Evolutionary conservation across 148 eudicot species (phyloP), one percentile per base, ranked within the genome.

Genomic region (Pharnaceum exiguum): DNA sequence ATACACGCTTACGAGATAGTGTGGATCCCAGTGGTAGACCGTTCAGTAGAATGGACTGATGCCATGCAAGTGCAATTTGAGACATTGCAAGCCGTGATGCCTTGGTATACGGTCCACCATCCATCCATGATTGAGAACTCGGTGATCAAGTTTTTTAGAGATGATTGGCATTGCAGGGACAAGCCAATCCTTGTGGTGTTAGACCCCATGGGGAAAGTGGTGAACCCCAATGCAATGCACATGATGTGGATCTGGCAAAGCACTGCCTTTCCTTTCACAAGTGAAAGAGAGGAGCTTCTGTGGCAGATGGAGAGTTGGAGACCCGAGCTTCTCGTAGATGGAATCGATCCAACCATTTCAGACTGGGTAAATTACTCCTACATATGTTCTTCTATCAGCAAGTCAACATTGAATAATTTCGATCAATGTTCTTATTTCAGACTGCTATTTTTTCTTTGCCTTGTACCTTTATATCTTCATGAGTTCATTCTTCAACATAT

Each of bases 231-330:
- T 56, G 75, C 82, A 3, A 49, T 70, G 6, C 78, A 66, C 45
- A 73, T 77, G 82, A 46, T 77, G 72, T 66, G 70, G 73, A 77
- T 77, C 9, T 77, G 82, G 82, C 69, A 65, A 58, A 66, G 43
- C 49, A n/a, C 13, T 0, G 69, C 73, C 10, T 63, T 70, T 55
- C 75, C 78, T 33, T 74, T 73, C 24, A 66, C 82, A 2, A 67
- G 45, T 3, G 8, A 3, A 1, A 58, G 25, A 37, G 82, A 77
- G 63, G 42, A 29, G 17, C 35, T 10, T 10, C 46, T 73, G 36
- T 77, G 82, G 82, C 55, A n/a, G 40, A 54, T 35, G 7, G 78
- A 70, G 40, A 42, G 63, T 30, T 70, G 75, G 70, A 58, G 60
- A 22, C 73, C 74, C 19, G 75, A 70, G 49, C 32, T 73, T 1